A percentile compares a stretch with the other conserved stretches of the same genome.
Conservation (phyloP, 2,329 filamentous ascomycete genomes). For the Nigrospora osmanthi region DNA sequence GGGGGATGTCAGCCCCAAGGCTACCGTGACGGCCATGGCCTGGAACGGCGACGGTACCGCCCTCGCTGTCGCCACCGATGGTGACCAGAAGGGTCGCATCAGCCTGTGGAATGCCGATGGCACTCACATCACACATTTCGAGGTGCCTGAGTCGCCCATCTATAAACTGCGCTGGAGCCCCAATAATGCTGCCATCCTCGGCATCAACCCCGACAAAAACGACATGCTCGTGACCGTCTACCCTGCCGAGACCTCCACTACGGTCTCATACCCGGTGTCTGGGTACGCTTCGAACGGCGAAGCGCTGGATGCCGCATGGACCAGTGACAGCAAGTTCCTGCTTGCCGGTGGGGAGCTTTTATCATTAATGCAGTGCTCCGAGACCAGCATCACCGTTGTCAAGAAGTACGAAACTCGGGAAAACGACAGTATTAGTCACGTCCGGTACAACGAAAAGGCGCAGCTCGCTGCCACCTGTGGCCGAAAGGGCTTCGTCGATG, state of each 20-base stretch:
- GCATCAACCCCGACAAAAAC: conserved; percentile 46
- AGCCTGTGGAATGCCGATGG: conserved; percentile 50
- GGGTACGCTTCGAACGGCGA: conserved; percentile 42
- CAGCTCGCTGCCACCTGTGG: conserved; percentile 50
- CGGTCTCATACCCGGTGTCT: conserved; percentile 38
- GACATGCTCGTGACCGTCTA: conserved; percentile 51
- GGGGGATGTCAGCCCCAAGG: conserved; percentile 40
- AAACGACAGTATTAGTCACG: conserved; percentile 45
- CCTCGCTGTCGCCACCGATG: conserved; percentile 52
- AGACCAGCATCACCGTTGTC: conserved; percentile 34
- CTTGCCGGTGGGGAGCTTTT: conserved; percentile 51
- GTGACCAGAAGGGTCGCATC: conserved; percentile 42
- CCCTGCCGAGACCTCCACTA: conserved; percentile 31
- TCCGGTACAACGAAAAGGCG: conserved; percentile 48
- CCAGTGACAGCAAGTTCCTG: conserved; percentile 48
- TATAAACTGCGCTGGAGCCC: conserved; percentile 56
- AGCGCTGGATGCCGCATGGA: conserved; percentile 53
- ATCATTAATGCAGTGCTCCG: conserved; percentile 36
- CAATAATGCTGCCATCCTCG: conserved; percentile 44
- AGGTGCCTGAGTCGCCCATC: conserved; percentile 52
- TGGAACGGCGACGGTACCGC: conserved; percentile 50
- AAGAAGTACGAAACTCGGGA: conserved; percentile 45
- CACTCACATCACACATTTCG: conserved; percentile 41
- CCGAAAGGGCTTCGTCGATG: conserved; percentile 52
- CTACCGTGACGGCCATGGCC: conserved; percentile 50